phyloP scores from a whole-genome alignment of 306 rosid genomes.

The Lathyrus tuberosus region DNA sequence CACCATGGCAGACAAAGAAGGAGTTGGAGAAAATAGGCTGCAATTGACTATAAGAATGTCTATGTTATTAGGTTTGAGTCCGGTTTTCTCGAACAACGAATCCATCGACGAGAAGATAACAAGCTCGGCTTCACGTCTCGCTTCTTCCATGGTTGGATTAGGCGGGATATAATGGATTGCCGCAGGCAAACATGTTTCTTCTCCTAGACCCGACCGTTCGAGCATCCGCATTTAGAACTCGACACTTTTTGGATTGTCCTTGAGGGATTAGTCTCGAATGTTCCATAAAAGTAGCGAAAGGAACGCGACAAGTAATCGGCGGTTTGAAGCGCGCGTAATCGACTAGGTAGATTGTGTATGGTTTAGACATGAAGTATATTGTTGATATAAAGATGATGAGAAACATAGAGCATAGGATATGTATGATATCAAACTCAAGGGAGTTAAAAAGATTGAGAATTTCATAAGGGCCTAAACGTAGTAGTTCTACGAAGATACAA shows the following conservation, averaged over 20 bases:
- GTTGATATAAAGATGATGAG: conserved; percentile 63
- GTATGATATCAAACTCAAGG: conserved; percentile 58
- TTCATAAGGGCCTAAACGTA: conserved; percentile 69
- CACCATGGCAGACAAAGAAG: conserved; percentile 82
- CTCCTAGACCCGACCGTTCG: conserved; percentile 78
- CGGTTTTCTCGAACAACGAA: conserved; percentile 52
- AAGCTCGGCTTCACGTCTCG: conserved; percentile 73
- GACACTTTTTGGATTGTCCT: conserved; percentile 73
- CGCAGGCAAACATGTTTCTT: conserved; percentile 71
- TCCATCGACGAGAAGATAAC: conserved; percentile 82
- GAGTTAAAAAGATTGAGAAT: conserved; percentile 56
- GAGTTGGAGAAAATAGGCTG: conserved; percentile 82
- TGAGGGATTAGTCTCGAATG: conserved; percentile 70
- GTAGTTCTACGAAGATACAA: conserved; percentile 44
- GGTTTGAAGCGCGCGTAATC: conserved; percentile 88
- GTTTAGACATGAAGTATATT: conserved; percentile 73
- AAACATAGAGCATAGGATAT: conserved; percentile 62
- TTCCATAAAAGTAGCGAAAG: conserved; percentile 90
- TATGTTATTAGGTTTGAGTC: conserved; percentile 70
- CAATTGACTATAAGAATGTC: conserved; percentile 79
- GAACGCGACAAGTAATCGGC: conserved; percentile 76
- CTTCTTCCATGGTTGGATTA: conserved; percentile 68
- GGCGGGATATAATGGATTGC: conserved; percentile 87
- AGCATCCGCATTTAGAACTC: conserved; percentile 84
- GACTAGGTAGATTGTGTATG: conserved; percentile 65